phyloP scores from a whole-genome alignment of 495 filamentous ascomycete species.

The Podospora fimiseda region DNA sequence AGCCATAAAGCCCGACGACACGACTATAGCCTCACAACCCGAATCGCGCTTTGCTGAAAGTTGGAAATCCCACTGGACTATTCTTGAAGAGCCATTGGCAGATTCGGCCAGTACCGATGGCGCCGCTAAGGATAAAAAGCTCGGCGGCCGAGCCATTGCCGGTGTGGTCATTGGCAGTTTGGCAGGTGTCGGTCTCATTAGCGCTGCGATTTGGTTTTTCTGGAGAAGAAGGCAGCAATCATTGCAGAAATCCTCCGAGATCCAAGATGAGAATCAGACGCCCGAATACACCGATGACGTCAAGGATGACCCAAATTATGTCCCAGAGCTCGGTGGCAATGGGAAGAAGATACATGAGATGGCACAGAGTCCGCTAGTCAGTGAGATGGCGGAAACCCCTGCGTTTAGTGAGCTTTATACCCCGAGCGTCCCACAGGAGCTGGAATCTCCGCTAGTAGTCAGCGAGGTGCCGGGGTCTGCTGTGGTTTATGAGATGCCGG shows the following conservation, averaged over 20 bases:
- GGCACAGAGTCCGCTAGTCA: neutral
- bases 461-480: conserved; percentile 4
- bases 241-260: neutral
- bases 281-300: neutral
- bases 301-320: neutral
- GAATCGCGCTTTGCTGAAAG: neutral
- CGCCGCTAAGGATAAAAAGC: neutral
- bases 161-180: conserved; percentile 8
- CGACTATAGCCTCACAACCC: neutral
- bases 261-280: neutral
- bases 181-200: neutral
- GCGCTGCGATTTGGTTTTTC: neutral
- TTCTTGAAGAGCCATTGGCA: neutral
- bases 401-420: neutral
- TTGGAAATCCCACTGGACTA: neutral
- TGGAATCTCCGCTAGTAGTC: neutral
- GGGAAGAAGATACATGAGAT: neutral
- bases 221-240: neutral
- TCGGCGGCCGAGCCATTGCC: neutral
- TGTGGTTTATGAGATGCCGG: conserved; percentile 4
- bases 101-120: too few relatives aligned
- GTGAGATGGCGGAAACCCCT: neutral
- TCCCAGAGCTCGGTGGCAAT: neutral
- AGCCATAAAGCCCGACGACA: neutral
- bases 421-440: neutral